Base-by-base conservation (phyloP, 2,329 filamentous ascomycete genomes). In the Aureobasidium uvarum region DNA sequence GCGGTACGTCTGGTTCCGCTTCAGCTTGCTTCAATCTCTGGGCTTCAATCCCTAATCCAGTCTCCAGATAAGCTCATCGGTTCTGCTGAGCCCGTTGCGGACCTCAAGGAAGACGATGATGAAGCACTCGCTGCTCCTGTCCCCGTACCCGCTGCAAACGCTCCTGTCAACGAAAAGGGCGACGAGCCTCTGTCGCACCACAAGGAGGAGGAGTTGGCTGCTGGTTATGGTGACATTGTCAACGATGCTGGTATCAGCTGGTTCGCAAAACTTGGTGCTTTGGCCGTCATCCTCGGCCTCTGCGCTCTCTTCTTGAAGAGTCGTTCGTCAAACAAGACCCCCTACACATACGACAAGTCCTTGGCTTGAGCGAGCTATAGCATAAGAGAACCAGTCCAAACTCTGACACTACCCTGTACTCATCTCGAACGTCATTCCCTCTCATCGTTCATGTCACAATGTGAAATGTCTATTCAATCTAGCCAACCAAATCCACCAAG, bases 221-320 rank as follows among this genome's bases (percentile, higher is more conserved):
- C 66, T 58, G 68, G 66, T 43, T 60, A 67, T 25, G 64, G 66
- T n/a, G 64, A 68, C 31, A 45, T 52, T 18, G 46, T 64, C 33
- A 67, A 70, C 45, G 67, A 62, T 16, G 69, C 70, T 33, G 80
- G 79, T 38, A 71, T 83, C 62, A 79, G 78, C 62, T 68, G 76
- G 66, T 70, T 74, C 41, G 75, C 77, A 68, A 83, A 83, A 76
- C 64, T 82, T 41, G 76, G 80, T 67, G 73, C 81, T 67, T 67
- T 81, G 56, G 77, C 73, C 33, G 74, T 77, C 51, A 76, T 83
- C 65, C 71, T 81, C 65, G 76, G 73, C 43, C 72, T 77, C 54
- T 80, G 79, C 64, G 72, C 73, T 56, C 68, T 77, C 55, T 80
- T 79, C 68, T 64, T 80, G 66, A 76, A 73, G 67, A 76, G 74